Base-by-base conservation (phyloP, 78 protist genomes). In the Dictyostelium purpureum region DNA sequence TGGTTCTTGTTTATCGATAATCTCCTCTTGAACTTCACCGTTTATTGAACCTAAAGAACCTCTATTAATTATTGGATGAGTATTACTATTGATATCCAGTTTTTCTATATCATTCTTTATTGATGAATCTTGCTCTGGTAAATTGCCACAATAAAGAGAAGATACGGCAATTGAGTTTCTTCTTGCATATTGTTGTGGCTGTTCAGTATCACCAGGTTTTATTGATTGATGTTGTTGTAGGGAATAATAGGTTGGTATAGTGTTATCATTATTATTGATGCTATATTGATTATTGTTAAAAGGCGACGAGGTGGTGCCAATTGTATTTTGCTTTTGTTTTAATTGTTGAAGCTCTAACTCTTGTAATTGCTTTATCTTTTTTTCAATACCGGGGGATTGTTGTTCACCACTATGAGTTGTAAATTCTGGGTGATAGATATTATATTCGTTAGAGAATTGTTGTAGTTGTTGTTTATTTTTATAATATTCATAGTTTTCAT, bases 81-180 rank as follows among this genome's bases (percentile, higher is more conserved):
- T 49, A 14, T 7, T 49, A 49, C 11, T 11, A 14, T 11, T 49
- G 24, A 49, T 49, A 14, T 49, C 54, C 7, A 14, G 7, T 11
- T 14, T 49, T 14, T 7, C 54, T 49, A 49, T 14, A 49, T 49
- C 54, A 14, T 11, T 49, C 11, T 49, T 11, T 11, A 14, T 7
- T 49, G 7, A 11, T 49, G 54, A 49, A 49, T 49, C 7, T 49
- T 49, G 54, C 11, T 49, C 24, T 49, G 7, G 54, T 40, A n/a
- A 31, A 69, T 69, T 33, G 16, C 24, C n/a, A 28, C 26, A 31
- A 7, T 73, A n/a, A n/a, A n/a, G n/a, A n/a, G n/a, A n/a, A 16
- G 79, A 73, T 19, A 45, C 59, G 12, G 63, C 79, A 47, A 73
- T 73, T 6, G 79, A 73, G 28, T 73, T 35, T 73, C 79, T 73